phyloP scores from a whole-genome alignment of 2,329 filamentous ascomycete species.

The Eutypa lata region DNA sequence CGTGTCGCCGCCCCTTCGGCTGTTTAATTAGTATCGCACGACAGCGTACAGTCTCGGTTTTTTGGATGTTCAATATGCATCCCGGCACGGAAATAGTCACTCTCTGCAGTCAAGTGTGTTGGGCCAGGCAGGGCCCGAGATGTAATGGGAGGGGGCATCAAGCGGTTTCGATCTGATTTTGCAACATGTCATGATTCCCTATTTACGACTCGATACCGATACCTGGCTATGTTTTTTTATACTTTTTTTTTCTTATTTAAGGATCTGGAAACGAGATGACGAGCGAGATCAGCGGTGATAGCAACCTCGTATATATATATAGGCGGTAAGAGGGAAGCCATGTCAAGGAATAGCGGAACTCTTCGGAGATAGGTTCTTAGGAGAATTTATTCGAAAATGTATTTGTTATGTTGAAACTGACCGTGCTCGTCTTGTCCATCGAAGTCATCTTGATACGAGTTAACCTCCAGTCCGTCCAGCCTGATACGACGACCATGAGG shows the following conservation, averaged over 20 bases:
- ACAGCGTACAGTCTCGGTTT: background rate
- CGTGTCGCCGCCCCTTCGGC: background rate
- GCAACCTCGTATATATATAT: conserved; percentile 8
- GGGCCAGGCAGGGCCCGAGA: background rate
- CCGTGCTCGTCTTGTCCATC: no score
- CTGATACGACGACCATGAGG: no score
- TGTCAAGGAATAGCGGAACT: background rate
- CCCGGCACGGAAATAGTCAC: background rate
- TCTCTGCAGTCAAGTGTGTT: background rate
- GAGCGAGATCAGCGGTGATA: conserved; percentile 3
- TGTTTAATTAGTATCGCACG: background rate
- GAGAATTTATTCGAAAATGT: no score
- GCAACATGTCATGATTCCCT: background rate
- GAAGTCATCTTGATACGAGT: no score
- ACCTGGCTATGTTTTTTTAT: conserved; percentile 21
- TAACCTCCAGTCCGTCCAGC: no score
- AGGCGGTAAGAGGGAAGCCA: background rate
- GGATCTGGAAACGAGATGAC: conserved; percentile 14
- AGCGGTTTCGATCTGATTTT: background rate
- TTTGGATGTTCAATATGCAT: background rate
- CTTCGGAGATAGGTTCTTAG: background rate
- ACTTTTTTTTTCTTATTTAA: background rate
- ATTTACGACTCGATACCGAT: conserved; percentile 24
- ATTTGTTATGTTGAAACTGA: no score
- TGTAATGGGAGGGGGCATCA: background rate